These are phyloP conservation scores for Eucalyptus pumila DNA, from an alignment of 345 rosid species.

Conservation along the genomic window DNA sequence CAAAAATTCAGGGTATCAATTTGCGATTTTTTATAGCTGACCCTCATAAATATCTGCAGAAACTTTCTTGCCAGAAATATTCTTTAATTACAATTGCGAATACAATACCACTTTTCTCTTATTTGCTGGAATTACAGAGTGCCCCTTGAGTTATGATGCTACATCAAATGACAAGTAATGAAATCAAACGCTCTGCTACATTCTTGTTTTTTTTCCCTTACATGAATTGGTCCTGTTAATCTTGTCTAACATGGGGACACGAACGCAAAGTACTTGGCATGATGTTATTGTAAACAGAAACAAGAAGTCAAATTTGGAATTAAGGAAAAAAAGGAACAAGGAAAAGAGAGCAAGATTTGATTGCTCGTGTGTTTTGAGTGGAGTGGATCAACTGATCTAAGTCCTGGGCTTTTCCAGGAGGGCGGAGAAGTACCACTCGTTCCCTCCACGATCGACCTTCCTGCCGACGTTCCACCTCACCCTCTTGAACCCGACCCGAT, in stretches of 20 bases:
- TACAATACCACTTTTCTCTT: neutral
- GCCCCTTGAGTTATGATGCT: neutral
- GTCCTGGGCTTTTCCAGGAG: slow-evolving; percentile 31
- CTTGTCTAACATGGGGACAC: neutral
- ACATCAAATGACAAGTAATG: neutral
- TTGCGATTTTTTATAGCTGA: neutral
- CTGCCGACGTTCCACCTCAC: slow-evolving; percentile 28
- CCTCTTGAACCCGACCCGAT: slow-evolving; percentile 22
- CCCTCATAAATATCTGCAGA: neutral
- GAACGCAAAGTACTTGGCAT: neutral
- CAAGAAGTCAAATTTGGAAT: neutral
- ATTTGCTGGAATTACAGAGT: neutral
- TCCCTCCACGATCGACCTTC: slow-evolving; percentile 21
- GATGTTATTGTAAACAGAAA: neutral
- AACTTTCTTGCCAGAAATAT: neutral
- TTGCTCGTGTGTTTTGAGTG: neutral
- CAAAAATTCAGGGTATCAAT: neutral
- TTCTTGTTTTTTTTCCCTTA: neutral
- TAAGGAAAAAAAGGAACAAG: neutral
- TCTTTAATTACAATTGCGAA: neutral
- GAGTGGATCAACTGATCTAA: neutral
- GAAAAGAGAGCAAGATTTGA: neutral
- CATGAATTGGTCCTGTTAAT: neutral
- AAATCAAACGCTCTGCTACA: neutral
- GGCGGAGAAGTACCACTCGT: slow-evolving; percentile 38